phyloP scores from a whole-genome alignment of 2,329 filamentous ascomycete genomes.

The Botryosphaeria agaves region DNA sequence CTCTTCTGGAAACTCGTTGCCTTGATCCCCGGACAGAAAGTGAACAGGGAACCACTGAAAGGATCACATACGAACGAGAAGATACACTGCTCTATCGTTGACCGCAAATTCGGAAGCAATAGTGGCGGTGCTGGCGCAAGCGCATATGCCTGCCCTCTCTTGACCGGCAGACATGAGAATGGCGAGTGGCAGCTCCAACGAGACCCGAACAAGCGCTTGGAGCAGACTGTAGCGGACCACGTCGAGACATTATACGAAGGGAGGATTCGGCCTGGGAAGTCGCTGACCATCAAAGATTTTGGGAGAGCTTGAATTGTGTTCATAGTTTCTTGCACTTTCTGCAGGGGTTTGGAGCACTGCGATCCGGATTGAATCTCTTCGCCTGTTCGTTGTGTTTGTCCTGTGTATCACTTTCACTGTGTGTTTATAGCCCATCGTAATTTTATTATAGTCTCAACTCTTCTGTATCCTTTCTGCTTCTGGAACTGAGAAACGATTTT shows the following conservation, averaged over 20 bases:
- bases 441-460: no score
- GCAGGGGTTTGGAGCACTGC: no score
- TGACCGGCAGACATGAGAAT: neutral
- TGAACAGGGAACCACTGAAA: constrained; percentile 7
- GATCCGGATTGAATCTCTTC: no score
- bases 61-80: constrained; percentile 13
- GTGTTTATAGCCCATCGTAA: no score
- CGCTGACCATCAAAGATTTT: neutral
- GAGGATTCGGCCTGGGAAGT: neutral
- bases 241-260: neutral
- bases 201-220: neutral
- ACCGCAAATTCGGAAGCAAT: neutral
- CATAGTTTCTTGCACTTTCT: no score
- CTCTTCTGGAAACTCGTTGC: constrained; percentile 15
- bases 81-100: constrained; percentile 9
- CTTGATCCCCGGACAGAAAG: constrained; percentile 10
- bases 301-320: no score
- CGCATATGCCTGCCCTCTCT: neutral
- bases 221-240: neutral
- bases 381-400: no score
- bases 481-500: no score
- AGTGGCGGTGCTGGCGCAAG: neutral
- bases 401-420: no score
- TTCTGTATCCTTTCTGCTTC: no score
- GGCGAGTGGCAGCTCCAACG: neutral